Percentiles rank a stretch among this genome's conserved stretches.
Evolutionary conservation across 208 protist genomes (phyloP).

Genomic region (Naegleria gruberi): DNA sequence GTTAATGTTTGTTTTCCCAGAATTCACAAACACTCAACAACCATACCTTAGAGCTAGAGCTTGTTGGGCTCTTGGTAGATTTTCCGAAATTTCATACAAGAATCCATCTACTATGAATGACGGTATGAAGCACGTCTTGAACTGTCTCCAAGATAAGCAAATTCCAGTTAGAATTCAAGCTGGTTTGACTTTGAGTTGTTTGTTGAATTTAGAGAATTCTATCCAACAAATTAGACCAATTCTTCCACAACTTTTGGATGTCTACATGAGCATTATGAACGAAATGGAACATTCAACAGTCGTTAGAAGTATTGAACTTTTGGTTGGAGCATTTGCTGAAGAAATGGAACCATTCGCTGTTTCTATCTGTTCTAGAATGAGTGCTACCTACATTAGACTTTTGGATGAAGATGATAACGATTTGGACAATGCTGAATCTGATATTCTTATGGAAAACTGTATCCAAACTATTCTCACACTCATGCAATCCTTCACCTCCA

Average conservation of each 20-base stretch:
- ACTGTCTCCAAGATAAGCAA: conserved; percentile 66
- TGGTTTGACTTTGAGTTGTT: conserved; percentile 62
- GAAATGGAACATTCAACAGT: conserved; percentile 77
- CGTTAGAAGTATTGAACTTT: conserved; percentile 69
- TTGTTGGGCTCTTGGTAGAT: conserved; percentile 59
- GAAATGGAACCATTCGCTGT: conserved; percentile 72
- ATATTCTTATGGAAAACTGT: not conserved
- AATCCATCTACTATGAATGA: conserved; percentile 50
- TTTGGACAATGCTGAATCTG: not conserved
- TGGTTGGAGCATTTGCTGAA: conserved; percentile 65
- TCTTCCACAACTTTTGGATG: conserved; percentile 69
- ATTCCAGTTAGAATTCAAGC: conserved; percentile 70
- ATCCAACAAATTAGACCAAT: conserved; percentile 63
- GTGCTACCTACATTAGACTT: not conserved
- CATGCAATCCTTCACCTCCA: not conserved
- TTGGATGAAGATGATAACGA: not conserved
- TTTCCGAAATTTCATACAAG: conserved; percentile 62
- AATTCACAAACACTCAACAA: conserved; percentile 46
- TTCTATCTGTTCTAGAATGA: not conserved
- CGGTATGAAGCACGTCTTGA: conserved; percentile 53
- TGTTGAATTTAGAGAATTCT: conserved; percentile 60
- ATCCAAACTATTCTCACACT: not conserved
- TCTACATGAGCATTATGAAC: conserved; percentile 75
- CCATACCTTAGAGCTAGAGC: conserved; percentile 69
- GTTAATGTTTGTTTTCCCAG: conserved; percentile 58